phyloP scores from a whole-genome alignment of 2,329 filamentous ascomycete genomes.

The Pestalotiopsis fici region DNA sequence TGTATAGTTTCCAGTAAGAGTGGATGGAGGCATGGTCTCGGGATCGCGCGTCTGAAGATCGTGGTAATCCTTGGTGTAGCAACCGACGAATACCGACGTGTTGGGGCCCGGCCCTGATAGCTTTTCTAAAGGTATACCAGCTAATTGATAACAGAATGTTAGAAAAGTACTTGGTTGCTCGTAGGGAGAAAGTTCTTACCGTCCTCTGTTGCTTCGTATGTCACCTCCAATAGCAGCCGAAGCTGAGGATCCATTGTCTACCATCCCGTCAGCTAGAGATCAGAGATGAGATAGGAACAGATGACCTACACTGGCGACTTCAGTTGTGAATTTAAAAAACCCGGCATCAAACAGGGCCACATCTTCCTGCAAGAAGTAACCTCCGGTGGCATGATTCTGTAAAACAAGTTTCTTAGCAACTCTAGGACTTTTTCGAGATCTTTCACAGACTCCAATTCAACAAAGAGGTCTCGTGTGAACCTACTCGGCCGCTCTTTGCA shows the following conservation, averaged over 20 bases:
- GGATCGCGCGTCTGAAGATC: too few species aligned
- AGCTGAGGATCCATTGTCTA: background rate
- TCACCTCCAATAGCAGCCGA: background rate
- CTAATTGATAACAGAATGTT: conserved; percentile 1
- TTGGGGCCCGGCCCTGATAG: background rate
- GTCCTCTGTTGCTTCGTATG: conserved; percentile 7
- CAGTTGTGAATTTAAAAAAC: conserved; percentile 26
- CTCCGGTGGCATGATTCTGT: conserved; percentile 24
- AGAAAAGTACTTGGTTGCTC: conserved; percentile 17
- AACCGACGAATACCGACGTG: background rate
- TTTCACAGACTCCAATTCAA: too few species aligned
- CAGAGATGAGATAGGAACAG: too few species aligned
- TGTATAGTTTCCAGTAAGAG: too few species aligned
- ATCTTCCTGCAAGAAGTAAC: conserved; percentile 25
- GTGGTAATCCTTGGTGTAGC: background rate
- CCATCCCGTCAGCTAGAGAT: too few species aligned
- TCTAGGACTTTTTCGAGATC: too few species aligned
- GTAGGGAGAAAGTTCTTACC: conserved; percentile 16
- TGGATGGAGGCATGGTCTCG: too few species aligned
- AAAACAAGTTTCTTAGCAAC: too few species aligned
- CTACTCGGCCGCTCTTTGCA: too few species aligned
- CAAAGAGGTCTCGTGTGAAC: too few species aligned
- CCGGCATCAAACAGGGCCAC: conserved; percentile 19
- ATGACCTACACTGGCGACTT: background rate
- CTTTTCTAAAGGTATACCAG: background rate